Base-by-base conservation (phyloP, 768 basidiomycete genomes). In the Panellus pusillus region DNA sequence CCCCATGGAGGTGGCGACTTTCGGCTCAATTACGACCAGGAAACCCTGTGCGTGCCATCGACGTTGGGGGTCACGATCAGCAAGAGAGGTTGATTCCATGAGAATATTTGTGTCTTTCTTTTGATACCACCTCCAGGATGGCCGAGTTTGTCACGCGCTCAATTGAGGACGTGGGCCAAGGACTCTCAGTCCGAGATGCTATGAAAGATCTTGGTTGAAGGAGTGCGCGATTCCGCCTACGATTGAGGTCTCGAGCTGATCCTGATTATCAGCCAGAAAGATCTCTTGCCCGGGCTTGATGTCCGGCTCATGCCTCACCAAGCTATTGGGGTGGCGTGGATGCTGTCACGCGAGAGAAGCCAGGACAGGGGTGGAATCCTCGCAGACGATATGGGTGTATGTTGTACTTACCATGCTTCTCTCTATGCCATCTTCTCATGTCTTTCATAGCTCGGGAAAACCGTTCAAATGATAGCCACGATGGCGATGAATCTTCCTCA, bases 381-480 rank as follows among this genome's bases (percentile, higher is more conserved):
- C 29, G 87, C 85, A 9, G 85, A 87, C 63, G 85, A 89, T 44
- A 87, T 88, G 86, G 86, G 85, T 50, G 74, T 86, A 27, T 82
- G 81, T 75, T 6, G 58, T 52, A 17, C 32, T 24, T n/a, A n/a
- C 17, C 9, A 11, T 32, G 19, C 9, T 38, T 12, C 14, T 7
- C 24, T 6, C 17, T 24, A 15, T 32, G 63, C 44, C 27, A 19
- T 14, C 19, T 55, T 52, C 45, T 40, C 44, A 18, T 37, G 19
- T 32, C 18, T 42, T 8, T 24, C 11, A 18, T 44, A 79, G 55
- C 44, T 57, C 14, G 54, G 81, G 3, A 87, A 89, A 70, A 89
- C 87, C 8, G 82, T 89, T 1, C 87, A 89, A 64, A 86, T 87
- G 81, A 89, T 92, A 43, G 89, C 89, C 3, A 81, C 83, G 0